These are phyloP conservation scores for Trebouxia gelatinosa DNA, from an alignment of 163 green algal genomes.

Conservation along the genomic window DNA sequence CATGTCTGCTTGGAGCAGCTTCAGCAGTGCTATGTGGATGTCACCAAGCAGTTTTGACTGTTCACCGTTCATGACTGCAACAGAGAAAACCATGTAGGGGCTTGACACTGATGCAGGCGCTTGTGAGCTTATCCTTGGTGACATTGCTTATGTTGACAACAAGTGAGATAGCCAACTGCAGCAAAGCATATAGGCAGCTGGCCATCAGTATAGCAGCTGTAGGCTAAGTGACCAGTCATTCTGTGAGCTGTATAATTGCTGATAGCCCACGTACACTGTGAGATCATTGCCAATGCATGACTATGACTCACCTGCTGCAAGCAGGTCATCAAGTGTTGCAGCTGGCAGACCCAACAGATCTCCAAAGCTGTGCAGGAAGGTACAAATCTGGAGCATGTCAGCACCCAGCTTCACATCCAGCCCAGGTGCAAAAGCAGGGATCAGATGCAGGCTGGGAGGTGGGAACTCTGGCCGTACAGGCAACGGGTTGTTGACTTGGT, in stretches of 20 bases:
- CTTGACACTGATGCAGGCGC: no score
- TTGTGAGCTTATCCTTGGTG: no score
- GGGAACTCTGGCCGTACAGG: slow-evolving; percentile 67
- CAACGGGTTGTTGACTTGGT: neutral
- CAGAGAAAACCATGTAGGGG: no score
- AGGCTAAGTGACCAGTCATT: no score
- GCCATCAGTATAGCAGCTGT: no score
- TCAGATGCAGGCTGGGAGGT: slow-evolving; percentile 49
- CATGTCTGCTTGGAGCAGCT: slow-evolving; percentile 84
- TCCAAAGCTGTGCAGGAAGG: slow-evolving; percentile 64
- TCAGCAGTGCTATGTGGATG: slow-evolving; percentile 80
- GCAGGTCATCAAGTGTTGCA: slow-evolving; percentile 63
- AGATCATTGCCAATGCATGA: no score
- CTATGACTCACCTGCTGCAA: slow-evolving; percentile 36
- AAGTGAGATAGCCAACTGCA: no score
- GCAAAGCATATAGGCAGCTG: no score
- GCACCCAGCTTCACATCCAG: slow-evolving; percentile 50
- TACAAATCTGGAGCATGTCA: slow-evolving; percentile 60
- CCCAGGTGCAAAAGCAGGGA: slow-evolving; percentile 51
- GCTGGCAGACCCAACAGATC: slow-evolving; percentile 56
- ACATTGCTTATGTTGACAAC: no score
- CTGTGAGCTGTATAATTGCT: no score
- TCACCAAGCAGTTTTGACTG: slow-evolving; percentile 56
- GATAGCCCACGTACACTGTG: no score
- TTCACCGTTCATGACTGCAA: slow-evolving; percentile 37